Percentiles rank a stretch among this genome's conserved stretches.
Evolutionary conservation across 441 rosid genomes (phyloP).

Genomic region (Corymbia calophylla): DNA sequence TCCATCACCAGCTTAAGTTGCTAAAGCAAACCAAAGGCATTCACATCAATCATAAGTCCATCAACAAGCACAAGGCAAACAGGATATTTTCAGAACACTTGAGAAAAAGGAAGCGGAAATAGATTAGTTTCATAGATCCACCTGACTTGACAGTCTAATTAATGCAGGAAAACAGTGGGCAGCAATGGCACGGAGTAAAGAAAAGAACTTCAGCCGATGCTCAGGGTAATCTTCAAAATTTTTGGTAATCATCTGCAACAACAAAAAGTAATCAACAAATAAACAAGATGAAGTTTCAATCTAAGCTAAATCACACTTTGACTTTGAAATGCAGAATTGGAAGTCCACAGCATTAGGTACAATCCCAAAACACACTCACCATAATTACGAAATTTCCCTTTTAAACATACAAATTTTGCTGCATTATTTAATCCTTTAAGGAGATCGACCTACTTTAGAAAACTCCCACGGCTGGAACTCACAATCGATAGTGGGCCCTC

Average conservation of each 20-base stretch:
- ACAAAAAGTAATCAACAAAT: not conserved
- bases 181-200: slow-evolving; percentile 98
- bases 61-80: not conserved
- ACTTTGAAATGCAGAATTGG: not conserved
- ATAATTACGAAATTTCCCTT: not conserved
- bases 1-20: slow-evolving; percentile 99
- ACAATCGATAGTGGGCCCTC: not conserved
- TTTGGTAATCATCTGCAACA: slow-evolving; percentile 92
- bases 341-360: not conserved
- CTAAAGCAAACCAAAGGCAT: slow-evolving; percentile 25
- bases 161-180: slow-evolving; percentile 91
- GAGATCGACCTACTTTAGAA: not conserved
- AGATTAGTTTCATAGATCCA: slow-evolving; percentile 21
- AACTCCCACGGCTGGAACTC: not conserved
- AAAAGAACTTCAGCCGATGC: slow-evolving; percentile 98
- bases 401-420: not conserved
- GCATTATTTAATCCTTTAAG: not conserved
- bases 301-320: not conserved
- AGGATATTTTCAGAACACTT: not conserved
- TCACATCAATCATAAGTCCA: not conserved
- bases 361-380: not conserved
- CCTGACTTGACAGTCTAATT: slow-evolving; percentile 92
- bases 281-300: not conserved
- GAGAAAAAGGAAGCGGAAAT: not conserved
- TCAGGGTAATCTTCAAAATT: slow-evolving; percentile 99